These are phyloP conservation scores for Astragalus membranaceus DNA, from an alignment of 306 rosid genomes.

Conservation along the genomic window DNA sequence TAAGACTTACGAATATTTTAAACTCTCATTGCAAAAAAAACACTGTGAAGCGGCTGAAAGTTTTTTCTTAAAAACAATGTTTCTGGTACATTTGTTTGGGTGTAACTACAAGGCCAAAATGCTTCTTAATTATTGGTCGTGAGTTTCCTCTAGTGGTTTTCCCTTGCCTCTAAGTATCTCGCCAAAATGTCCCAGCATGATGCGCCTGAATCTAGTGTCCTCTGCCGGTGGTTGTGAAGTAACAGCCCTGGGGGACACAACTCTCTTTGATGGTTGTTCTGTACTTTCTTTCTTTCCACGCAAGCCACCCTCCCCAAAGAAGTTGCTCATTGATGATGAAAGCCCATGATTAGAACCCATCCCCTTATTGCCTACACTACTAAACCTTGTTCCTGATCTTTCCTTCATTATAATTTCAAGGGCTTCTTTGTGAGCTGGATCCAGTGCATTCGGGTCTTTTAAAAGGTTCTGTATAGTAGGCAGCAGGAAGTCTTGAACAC, in stretches of 20 bases:
- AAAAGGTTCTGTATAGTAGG: slow-evolving; percentile 71
- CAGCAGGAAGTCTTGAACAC: slow-evolving; percentile 57
- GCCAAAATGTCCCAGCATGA: slow-evolving; percentile 84
- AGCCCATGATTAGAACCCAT: slow-evolving; percentile 62
- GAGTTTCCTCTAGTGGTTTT: slow-evolving; percentile 55
- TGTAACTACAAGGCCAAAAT: background rate
- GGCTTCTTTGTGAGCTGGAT: slow-evolving; percentile 97
- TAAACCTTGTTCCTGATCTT: slow-evolving; percentile 66
- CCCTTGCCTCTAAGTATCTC: slow-evolving; percentile 75
- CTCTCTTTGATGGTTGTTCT: slow-evolving; percentile 32
- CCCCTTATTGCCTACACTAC: slow-evolving; percentile 50
- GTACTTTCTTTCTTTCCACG: slow-evolving; percentile 58
- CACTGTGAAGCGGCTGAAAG: background rate
- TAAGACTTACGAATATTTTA: background rate
- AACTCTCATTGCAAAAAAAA: background rate
- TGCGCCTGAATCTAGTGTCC: slow-evolving; percentile 83
- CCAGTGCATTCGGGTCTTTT: slow-evolving; percentile 69
- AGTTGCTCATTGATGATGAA: slow-evolving; percentile 66
- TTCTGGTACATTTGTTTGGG: background rate
- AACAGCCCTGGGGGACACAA: slow-evolving; percentile 34
- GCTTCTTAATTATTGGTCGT: slow-evolving; percentile 31
- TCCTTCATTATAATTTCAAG: slow-evolving; percentile 89
- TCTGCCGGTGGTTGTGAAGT: slow-evolving; percentile 24
- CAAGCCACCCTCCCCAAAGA: slow-evolving; percentile 80
- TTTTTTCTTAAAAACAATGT: background rate